A percentile compares a stretch with the other conserved stretches of the same genome.
These are phyloP conservation scores for Luffa aegyptiaca DNA, from an alignment of 306 rosid species.

Conservation along the genomic window DNA sequence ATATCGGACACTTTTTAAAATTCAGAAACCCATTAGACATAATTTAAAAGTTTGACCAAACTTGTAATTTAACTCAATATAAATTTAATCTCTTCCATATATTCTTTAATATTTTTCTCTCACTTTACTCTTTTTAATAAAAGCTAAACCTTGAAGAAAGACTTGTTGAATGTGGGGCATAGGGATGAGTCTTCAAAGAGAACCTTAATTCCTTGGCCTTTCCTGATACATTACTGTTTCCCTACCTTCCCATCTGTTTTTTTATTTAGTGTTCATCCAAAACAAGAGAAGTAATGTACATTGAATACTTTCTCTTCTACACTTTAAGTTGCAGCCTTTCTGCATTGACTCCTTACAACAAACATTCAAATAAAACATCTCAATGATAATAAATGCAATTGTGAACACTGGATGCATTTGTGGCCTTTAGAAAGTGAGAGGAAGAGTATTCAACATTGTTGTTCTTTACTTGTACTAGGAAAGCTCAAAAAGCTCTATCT, in stretches of 20 bases:
- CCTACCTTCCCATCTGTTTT: slow-evolving; percentile 3
- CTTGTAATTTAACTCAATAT: too few species aligned
- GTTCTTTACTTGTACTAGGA: neutral
- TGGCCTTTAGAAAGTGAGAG: neutral
- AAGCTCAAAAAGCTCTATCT: neutral
- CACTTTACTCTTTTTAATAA: neutral
- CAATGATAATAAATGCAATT: neutral
- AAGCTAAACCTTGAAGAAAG: neutral
- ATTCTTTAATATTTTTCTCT: neutral
- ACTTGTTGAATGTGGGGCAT: neutral
- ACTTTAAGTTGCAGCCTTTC: neutral
- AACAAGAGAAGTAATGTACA: neutral
- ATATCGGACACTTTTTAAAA: too few species aligned
- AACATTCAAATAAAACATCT: neutral
- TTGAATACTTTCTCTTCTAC: neutral
- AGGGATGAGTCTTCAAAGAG: neutral
- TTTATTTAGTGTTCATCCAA: neutral
- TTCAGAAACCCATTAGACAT: too few species aligned
- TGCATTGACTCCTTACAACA: neutral
- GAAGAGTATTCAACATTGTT: neutral
- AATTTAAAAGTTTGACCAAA: too few species aligned
- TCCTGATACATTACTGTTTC: neutral
- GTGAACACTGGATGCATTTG: neutral
- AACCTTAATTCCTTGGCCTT: neutral
- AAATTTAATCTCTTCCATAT: neutral